Percentiles rank a stretch among this genome's conserved stretches.
These are phyloP conservation scores for Lathyrus tuberosus DNA, from an alignment of 306 rosid species.

Conservation along the genomic window DNA sequence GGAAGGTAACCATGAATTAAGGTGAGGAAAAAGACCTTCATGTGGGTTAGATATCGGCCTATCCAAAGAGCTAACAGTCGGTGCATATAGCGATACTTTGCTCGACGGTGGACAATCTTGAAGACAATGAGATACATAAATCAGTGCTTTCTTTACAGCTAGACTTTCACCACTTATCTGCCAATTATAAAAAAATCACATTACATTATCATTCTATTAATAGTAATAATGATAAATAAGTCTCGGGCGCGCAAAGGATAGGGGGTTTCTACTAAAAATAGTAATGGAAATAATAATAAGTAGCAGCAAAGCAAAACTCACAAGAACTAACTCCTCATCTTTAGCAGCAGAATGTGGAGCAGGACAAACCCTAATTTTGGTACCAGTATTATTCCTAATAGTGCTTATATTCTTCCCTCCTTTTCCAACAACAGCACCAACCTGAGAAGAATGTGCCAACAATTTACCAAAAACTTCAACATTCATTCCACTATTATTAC, in stretches of 20 bases:
- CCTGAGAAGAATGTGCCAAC: conserved; percentile 58
- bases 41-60: conserved; percentile 37
- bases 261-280: too few species aligned
- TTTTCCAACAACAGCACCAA: conserved; percentile 63
- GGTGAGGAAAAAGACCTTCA: conserved; percentile 50
- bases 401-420: conserved; percentile 58
- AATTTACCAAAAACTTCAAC: conserved; percentile 50
- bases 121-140: conserved; percentile 55
- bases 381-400: conserved; percentile 53
- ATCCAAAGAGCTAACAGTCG: conserved; percentile 36
- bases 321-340: conserved; percentile 59
- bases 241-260: too few species aligned
- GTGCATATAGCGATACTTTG: conserved; percentile 35
- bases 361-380: conserved; percentile 53
- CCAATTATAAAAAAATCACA: not conserved
- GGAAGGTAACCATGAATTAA: conserved; percentile 43
- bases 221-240: too few species aligned
- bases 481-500: conserved; percentile 5
- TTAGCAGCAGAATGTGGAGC: conserved; percentile 48
- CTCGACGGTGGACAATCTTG: conserved; percentile 54
- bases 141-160: conserved; percentile 59
- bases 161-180: conserved; percentile 56
- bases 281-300: too few species aligned
- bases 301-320: conserved; percentile 31
- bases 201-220: too few species aligned